Evolutionary conservation across 2,329 filamentous ascomycete genomes (phyloP), one percentile per base, ranked within the genome.

Genomic region (Penicillium glabrum): DNA sequence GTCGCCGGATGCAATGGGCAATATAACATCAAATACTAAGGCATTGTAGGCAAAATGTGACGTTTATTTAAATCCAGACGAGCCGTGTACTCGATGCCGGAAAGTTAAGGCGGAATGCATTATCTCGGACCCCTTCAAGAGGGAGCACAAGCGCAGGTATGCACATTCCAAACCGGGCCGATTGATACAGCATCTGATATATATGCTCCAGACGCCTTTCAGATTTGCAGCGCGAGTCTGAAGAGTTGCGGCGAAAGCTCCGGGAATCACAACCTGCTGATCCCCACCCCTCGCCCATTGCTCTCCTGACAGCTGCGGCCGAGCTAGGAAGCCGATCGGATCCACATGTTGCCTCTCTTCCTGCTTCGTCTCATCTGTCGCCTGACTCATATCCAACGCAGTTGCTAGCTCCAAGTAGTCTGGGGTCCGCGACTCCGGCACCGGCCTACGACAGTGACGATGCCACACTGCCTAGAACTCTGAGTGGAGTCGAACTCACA

Each of bases 81-180:
- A 69, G 26, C 72, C 74, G 14, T 78, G 76, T 57, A 65, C 70
- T 31, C 68, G 76, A 52, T 78, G 76, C 56, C 65, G 63, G 23
- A 77, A 72, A 55, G 67, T 76, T 56, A 66, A 69, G 39, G 61
- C 67, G 10, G 50, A 63, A 21, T 78, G 76, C 54, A 64, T 73
- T 27, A 69, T 78, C n/a, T 77, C 75, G 1, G 75, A 76, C 24
- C 72, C 72, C 5, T 78, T 78, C 66, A 76, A 72, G 44, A 64
- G 76, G 51, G 75, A 78, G 54, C 72, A 77, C 54, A 78, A 78
- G 57, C 72, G 76, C 47, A 70, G 72, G 72, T 75, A 62, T 24
- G 72, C 61, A 23, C 14, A 35, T 35, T 31, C 8, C 27, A 31
- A 7, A 24, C 19, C 14, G 27, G 5, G 13, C 23, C 19, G 23